A percentile compares a stretch with the other conserved stretches of the same genome.
phyloP scores from a whole-genome alignment of 352 stramenopile species.

The Globisporangium okanoganense region DNA sequence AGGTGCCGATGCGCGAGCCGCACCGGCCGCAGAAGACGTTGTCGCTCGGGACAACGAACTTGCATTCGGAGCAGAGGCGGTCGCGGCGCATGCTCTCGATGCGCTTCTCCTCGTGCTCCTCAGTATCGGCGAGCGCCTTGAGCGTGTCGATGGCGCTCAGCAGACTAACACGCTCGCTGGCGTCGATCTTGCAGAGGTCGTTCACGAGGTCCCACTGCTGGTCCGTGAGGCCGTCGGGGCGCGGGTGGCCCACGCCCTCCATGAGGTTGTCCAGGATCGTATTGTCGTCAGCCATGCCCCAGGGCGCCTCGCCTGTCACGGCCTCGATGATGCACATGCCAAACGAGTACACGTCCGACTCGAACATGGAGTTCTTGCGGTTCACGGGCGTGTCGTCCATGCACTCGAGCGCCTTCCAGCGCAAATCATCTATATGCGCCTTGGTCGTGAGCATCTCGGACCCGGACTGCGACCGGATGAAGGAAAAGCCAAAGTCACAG shows the following conservation, averaged over 20 bases:
- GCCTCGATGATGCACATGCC: slow-evolving; percentile 46
- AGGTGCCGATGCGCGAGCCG: slow-evolving; percentile 15
- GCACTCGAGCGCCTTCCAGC: slow-evolving; percentile 43
- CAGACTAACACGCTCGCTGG: slow-evolving; percentile 9
- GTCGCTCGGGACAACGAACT: slow-evolving; percentile 16
- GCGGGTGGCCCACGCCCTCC: slow-evolving; percentile 11
- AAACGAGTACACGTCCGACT: slow-evolving; percentile 37
- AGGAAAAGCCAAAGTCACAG: slow-evolving; percentile 42
- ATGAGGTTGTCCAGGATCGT: slow-evolving; percentile 23
- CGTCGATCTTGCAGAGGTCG: slow-evolving; percentile 5
- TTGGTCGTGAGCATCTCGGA: slow-evolving; percentile 30
- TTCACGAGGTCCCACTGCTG: slow-evolving; percentile 14
- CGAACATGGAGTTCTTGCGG: slow-evolving; percentile 19
- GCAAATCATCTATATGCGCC: slow-evolving; percentile 28
- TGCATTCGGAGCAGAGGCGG: slow-evolving; percentile 13
- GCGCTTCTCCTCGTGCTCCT: slow-evolving; percentile 14
- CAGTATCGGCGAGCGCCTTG: slow-evolving; percentile 10
- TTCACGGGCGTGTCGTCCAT: slow-evolving; percentile 13
- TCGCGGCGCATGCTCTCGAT: slow-evolving; percentile 14
- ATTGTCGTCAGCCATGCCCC: slow-evolving; percentile 24
- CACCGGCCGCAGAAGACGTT: slow-evolving; percentile 15
- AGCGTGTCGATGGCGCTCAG: slow-evolving; percentile 9
- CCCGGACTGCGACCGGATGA: slow-evolving; percentile 28
- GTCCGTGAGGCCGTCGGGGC: slow-evolving; percentile 11
- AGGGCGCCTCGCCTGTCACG: slow-evolving; percentile 29